Conservation (phyloP, 768 basidiomycete species). For the Hypsizygus marmoreus region DNA sequence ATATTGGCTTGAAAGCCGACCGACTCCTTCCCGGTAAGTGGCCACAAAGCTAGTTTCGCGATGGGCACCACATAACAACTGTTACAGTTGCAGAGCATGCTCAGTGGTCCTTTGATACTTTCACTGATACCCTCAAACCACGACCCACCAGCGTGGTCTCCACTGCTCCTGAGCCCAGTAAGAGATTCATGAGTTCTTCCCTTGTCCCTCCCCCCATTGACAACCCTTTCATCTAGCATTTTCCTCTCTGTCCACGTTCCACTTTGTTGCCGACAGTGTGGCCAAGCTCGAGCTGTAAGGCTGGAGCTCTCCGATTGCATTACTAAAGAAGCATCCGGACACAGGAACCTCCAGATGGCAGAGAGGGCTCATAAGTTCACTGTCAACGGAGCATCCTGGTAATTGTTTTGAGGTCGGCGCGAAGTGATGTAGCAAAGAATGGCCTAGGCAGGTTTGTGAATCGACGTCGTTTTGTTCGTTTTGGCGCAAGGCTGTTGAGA, state of each 20-base stretch:
- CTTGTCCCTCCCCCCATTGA: constrained; percentile 1
- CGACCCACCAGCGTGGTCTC: constrained; percentile 4
- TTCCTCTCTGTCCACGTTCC: constrained; percentile 51
- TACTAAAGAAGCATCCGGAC: too few relatives aligned
- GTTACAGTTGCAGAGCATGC: constrained; percentile 41
- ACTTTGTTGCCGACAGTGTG: constrained; percentile 55
- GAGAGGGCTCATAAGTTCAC: too few relatives aligned
- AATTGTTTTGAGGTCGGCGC: constrained; percentile 7
- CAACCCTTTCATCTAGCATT: constrained; percentile 26
- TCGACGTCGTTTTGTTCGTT: constrained; percentile 3
- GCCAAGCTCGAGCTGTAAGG: constrained; percentile 44
- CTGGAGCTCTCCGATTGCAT: constrained; percentile 6
- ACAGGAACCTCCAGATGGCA: too few relatives aligned
- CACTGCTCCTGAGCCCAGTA: constrained; percentile 11
- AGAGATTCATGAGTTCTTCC: neutral
- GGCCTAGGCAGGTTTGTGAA: constrained; percentile 17
- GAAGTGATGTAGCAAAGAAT: constrained; percentile 20
- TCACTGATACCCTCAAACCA: constrained; percentile 49
- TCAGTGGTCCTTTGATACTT: constrained; percentile 55
- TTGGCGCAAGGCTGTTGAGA: constrained; percentile 9
- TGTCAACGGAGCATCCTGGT: constrained; percentile 11
- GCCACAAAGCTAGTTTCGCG: neutral
- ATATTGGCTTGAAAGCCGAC: constrained; percentile 52
- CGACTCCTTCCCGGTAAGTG: constrained; percentile 40
- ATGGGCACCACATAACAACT: neutral